Base-by-base conservation (phyloP, 805 yeast species). In the Ogataea degrootiae region DNA sequence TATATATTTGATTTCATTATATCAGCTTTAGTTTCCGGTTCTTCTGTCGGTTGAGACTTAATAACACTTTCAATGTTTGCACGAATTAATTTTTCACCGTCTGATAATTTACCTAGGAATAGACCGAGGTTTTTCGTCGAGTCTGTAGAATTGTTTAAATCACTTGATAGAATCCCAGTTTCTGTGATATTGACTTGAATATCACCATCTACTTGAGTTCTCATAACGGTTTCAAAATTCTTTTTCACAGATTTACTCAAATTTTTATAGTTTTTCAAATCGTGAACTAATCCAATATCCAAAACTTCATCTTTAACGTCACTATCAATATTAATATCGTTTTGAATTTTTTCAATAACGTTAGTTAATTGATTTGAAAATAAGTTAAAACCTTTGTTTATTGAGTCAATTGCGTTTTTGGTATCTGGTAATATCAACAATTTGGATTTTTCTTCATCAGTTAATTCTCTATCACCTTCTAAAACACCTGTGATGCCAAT, bases 11-110 rank as follows among this genome's bases (percentile, higher is more conserved):
- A 58, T 31, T 49, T 55, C 37, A 55, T 56, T 22, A 51, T 47
- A 22, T 47, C 43, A 15, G 48, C 15, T 12, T 29, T 17, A 16
- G 35, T 48, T 29, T 42, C 42, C 6, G 26, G n/a, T 2, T 44
- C 39, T 3, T 35, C 41, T 42, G 41, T 40, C 5, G 42, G 45
- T 26, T 50, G 54, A n/a, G 36, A 39, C 21, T 53, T 58, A 44
- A 83, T 75, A n/a, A 83, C 80, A 45, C 82, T 80, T 31, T 89
- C 96, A 57, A 92, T 74, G 61, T 89, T 91, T 4, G 97, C 98
- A 58, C 79, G 75, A 37, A 95, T 85, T 49, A 94, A 76, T 64
- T 94, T 92, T 59, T 87, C 95, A 14, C 94, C 97, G 63, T 89
- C 96, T 39, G 81, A 77, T 1, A 81, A 59, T 53, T 85, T 85